Base-by-base conservation (phyloP, 148 eudicot genomes). In the Rhododendron griersonianum region DNA sequence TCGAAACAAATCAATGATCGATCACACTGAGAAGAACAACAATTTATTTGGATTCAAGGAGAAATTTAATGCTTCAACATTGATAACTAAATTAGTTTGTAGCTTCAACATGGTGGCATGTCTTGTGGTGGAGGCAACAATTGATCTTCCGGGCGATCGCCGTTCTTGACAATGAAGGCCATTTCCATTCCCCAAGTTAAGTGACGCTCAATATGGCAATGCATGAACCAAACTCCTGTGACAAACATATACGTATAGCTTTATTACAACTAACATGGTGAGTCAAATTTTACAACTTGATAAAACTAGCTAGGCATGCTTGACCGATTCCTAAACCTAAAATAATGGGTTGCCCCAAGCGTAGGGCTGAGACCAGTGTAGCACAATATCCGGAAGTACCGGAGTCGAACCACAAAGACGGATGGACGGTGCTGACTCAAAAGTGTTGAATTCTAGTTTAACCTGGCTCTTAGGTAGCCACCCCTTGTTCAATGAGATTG, bases 121-220 rank as follows among this genome's bases (percentile, higher is more conserved):
- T 86, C 84, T 21, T 48, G 83, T 18, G 90, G 90, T 23, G 90
- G 90, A 37, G 90, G 90, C 55, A 86, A 37, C 73, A 89, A 5
- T 44, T 0, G 65, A 4, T 74, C 84, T 69, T 84, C 30, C 2
- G 78, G 51, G 9, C 28, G 4, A 2, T 74, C 53, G 0, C 92
- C 90, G 74, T 90, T 84, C 35, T 67, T 78, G 11, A 87, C 85
- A 5, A 90, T 88, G 55, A 90, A 90, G 11, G 51, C 86, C 82
- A 81, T 88, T 1, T 75, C 76, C 92, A 90, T 90, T 51, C 92
- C 90, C 92, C 92, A 90, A 16, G 47, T 88, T 10, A 83, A 48
- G 82, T 90, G 92, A 0, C 92, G 87, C 87, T 90, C 90, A 5
- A 88, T n/a, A 86, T 90, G 90, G 33, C 92, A 90, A 53, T 90